A percentile compares a stretch with the other conserved stretches of the same genome.
phyloP scores from a whole-genome alignment of 495 filamentous ascomycete genomes.

The Parachaetomium inaequale region DNA sequence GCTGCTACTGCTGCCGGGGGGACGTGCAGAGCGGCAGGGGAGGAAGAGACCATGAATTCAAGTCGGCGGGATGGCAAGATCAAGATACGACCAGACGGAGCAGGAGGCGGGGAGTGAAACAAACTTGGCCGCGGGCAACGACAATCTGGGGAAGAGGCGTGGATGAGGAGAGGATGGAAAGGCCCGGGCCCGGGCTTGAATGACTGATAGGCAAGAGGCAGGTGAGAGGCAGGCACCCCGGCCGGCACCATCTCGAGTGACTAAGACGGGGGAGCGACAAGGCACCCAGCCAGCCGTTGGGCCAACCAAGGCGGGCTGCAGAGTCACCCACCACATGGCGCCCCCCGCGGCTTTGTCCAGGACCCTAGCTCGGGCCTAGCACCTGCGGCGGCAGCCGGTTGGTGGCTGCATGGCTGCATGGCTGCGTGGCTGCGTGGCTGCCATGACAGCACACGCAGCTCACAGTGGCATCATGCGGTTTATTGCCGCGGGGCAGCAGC shows the following conservation, averaged over 20 bases:
- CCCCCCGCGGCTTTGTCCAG: neutral
- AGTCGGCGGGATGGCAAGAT: neutral
- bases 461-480: slow-evolving; percentile 26
- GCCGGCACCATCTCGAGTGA: slow-evolving; percentile 9
- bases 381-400: neutral
- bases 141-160: neutral
- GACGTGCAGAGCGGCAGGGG: slow-evolving; percentile 27
- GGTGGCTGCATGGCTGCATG: too few relatives aligned
- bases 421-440: slow-evolving; percentile 5
- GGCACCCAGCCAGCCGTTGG: slow-evolving; percentile 10
- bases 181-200: neutral
- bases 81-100: neutral
- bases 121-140: neutral
- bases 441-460: slow-evolving; percentile 21
- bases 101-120: neutral
- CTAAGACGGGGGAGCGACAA: slow-evolving; percentile 10
- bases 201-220: neutral
- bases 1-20: slow-evolving; percentile 22
- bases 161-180: neutral
- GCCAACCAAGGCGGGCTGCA: neutral
- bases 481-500: slow-evolving; percentile 10
- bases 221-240: slow-evolving; percentile 5
- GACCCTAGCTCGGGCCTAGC: too few relatives aligned
- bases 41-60: slow-evolving; percentile 27
- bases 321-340: slow-evolving; percentile 10